These are phyloP conservation scores for Metschnikowia matae DNA, from an alignment of 805 yeast species.

Conservation along the genomic window DNA sequence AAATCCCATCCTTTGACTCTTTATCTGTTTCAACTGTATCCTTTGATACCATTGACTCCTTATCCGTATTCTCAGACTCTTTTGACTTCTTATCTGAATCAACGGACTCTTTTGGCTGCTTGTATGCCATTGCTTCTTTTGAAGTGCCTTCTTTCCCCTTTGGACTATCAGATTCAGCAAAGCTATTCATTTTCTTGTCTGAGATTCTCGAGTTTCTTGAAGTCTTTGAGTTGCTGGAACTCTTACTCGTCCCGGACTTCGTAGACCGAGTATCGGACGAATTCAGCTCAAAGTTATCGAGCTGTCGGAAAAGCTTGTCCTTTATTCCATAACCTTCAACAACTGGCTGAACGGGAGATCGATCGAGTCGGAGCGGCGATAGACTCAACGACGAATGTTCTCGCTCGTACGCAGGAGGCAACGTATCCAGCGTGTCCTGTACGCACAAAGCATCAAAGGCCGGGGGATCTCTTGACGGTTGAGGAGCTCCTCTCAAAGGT, in stretches of 20 bases:
- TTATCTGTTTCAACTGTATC: no score
- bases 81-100: no score
- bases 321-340: slow-evolving; percentile 6
- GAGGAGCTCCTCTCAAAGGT: slow-evolving; percentile 8
- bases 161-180: no score
- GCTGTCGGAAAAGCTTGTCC: slow-evolving; percentile 12
- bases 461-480: slow-evolving; percentile 17
- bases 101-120: no score
- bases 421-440: slow-evolving; percentile 12
- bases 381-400: slow-evolving; percentile 5
- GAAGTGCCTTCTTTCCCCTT: no score
- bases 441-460: slow-evolving; percentile 6
- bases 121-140: no score
- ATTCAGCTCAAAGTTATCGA: slow-evolving; percentile 5
- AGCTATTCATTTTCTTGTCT: neutral
- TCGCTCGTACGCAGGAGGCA: slow-evolving; percentile 17
- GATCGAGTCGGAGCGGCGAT: slow-evolving; percentile 15
- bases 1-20: neutral
- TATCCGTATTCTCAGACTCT: no score
- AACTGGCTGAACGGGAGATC: neutral
- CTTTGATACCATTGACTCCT: no score
- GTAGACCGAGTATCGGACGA: neutral
- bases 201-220: neutral
- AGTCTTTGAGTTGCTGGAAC: neutral
- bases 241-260: neutral